Conservation (phyloP, 495 filamentous ascomycete species). For the Penicillium canescens region DNA sequence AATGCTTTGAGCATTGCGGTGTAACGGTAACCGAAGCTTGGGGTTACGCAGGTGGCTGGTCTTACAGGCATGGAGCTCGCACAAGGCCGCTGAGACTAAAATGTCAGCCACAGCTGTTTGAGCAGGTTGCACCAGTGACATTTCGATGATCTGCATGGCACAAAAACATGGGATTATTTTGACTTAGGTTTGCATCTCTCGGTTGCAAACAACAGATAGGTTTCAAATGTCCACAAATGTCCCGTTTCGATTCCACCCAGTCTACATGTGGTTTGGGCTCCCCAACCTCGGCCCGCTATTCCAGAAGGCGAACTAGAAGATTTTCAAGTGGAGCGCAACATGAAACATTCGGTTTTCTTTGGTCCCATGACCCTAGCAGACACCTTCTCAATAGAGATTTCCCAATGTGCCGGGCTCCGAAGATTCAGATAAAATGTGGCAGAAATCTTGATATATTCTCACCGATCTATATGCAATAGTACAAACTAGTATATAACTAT, state of each 20-base stretch:
- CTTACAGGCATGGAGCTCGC: constrained; percentile 2
- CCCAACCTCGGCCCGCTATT: constrained; percentile 19
- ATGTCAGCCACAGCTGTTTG: constrained; percentile 8
- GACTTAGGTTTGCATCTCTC: constrained; percentile 9
- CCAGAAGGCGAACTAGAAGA: constrained; percentile 20
- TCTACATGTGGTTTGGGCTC: constrained; percentile 1
- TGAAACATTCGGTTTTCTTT: constrained; percentile 20
- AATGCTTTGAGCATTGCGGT: constrained; percentile 10
- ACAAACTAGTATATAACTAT: too few species aligned
- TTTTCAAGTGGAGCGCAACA: constrained; percentile 11
- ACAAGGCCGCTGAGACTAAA: constrained; percentile 8
- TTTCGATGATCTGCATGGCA: constrained; percentile 3
- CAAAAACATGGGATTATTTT: background rate
- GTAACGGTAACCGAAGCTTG: background rate
- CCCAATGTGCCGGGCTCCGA: background rate
- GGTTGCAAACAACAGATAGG: background rate
- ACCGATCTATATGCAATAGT: too few species aligned
- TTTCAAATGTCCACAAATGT: too few species aligned
- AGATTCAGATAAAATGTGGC: background rate
- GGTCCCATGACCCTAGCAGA: constrained; percentile 12
- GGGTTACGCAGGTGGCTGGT: constrained; percentile 15
- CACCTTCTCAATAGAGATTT: constrained; percentile 1
- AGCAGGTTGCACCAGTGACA: constrained; percentile 3
- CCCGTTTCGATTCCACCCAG: constrained; percentile 9
- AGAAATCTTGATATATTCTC: too few species aligned